A percentile compares a stretch with the other conserved stretches of the same genome.
Evolutionary conservation across 2,329 filamentous ascomycete genomes (phyloP).

Genomic region (Triangularia verruculosa): DNA sequence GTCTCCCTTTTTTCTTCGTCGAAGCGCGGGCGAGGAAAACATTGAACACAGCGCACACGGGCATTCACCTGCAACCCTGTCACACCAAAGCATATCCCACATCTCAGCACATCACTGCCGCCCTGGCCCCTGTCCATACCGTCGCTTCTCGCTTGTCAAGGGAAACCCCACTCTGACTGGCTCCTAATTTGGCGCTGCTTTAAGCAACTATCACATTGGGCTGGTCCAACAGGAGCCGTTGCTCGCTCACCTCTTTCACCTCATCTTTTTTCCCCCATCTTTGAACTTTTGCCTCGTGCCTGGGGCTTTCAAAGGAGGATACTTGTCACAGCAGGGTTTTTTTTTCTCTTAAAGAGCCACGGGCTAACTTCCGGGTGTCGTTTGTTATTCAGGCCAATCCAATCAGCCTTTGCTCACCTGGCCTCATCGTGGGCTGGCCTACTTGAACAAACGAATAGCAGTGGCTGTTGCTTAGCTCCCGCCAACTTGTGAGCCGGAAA

Average conservation of each 20-base stretch:
- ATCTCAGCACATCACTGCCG: constrained; percentile 34
- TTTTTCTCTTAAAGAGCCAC: neutral
- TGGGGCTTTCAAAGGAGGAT: neutral
- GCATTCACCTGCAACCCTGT: constrained; percentile 28
- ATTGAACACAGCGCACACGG: constrained; percentile 5
- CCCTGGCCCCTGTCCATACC: constrained; percentile 29
- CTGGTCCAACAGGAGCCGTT: constrained; percentile 21
- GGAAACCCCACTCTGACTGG: constrained; percentile 20
- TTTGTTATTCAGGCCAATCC: constrained; percentile 6
- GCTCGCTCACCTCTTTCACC: constrained; percentile 15
- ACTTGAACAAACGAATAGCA: constrained; percentile 25
- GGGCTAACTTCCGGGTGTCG: constrained; percentile 14
- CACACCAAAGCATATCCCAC: constrained; percentile 31
- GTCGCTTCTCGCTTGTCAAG: constrained; percentile 29
- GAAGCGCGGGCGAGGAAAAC: constrained; percentile 3
- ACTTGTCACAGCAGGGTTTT: neutral
- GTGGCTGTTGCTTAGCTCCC: constrained; percentile 24
- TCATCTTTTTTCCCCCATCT: constrained; percentile 12
- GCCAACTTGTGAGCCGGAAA: constrained; percentile 10
- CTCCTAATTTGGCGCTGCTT: constrained; percentile 31
- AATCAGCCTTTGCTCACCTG: constrained; percentile 5
- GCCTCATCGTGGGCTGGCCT: constrained; percentile 17
- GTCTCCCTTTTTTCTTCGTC: neutral
- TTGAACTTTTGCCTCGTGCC: neutral
- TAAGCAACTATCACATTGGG: constrained; percentile 19